Percentiles rank a stretch among this genome's conserved stretches.
Evolutionary conservation across 2,329 filamentous ascomycete species (phyloP).

Genomic region (Elsinoe arachidis): DNA sequence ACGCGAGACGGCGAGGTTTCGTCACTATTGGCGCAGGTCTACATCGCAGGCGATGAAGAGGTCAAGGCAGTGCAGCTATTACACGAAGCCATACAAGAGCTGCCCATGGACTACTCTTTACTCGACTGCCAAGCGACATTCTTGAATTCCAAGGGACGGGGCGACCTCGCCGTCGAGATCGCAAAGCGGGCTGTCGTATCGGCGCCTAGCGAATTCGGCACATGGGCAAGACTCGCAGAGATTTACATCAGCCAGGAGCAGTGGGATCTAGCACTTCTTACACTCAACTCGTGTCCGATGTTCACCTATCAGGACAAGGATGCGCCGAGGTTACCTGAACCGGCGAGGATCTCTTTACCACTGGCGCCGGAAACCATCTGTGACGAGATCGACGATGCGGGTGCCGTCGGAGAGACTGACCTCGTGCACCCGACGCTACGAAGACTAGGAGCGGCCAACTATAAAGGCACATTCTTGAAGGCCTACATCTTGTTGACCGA

Average conservation of each 20-base stretch:
- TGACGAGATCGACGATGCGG: slow-evolving; percentile 92
- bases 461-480: slow-evolving; percentile 91
- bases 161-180: slow-evolving; percentile 81
- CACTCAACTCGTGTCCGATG: slow-evolving; percentile 97
- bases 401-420: slow-evolving; percentile 66
- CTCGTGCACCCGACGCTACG: slow-evolving; percentile 79
- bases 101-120: slow-evolving; percentile 96
- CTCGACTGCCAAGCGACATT: slow-evolving; percentile 92
- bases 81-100: slow-evolving; percentile 78
- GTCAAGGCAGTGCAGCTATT: slow-evolving; percentile 87
- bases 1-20: slow-evolving; percentile 88
- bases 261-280: slow-evolving; percentile 92
- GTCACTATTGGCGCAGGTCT: slow-evolving; percentile 79
- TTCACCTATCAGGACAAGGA: slow-evolving; percentile 99
- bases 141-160: slow-evolving; percentile 75
- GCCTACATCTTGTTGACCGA: slow-evolving; percentile 91
- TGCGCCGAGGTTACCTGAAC: slow-evolving; percentile 86
- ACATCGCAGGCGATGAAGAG: slow-evolving; percentile 92
- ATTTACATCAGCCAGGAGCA: slow-evolving; percentile 91
- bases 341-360: slow-evolving; percentile 76
- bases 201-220: slow-evolving; percentile 92
- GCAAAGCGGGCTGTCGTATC: slow-evolving; percentile 92
- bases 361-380: slow-evolving; percentile 80
- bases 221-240: slow-evolving; percentile 88
- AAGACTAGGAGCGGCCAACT: slow-evolving; percentile 76